These are phyloP conservation scores for Drechslera avenae DNA, from an alignment of 2,329 filamentous ascomycete genomes.

Conservation along the genomic window DNA sequence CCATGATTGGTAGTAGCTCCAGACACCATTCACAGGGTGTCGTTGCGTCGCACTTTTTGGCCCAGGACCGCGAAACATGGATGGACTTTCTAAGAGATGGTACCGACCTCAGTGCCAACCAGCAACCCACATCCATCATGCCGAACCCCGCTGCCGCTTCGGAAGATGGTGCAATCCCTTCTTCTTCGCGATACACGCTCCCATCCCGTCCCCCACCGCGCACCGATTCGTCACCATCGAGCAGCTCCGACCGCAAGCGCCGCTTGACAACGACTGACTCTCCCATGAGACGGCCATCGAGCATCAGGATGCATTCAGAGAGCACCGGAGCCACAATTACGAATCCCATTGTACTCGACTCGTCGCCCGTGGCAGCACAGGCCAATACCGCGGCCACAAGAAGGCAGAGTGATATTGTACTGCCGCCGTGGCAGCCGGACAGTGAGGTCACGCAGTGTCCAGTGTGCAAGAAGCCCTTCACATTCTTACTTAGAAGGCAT, in stretches of 20 bases:
- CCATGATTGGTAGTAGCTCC: constrained; percentile 7
- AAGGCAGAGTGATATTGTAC: constrained; percentile 54
- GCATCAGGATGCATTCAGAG: constrained; percentile 28
- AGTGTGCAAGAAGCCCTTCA: constrained; percentile 80
- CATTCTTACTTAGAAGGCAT: constrained; percentile 85
- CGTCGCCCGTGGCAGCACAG: constrained; percentile 21
- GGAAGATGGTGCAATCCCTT: constrained; percentile 13
- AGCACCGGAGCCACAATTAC: constrained; percentile 20
- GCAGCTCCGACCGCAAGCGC: constrained; percentile 43
- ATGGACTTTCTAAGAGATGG: constrained; percentile 41
- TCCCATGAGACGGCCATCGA: constrained; percentile 39
- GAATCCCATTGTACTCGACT: constrained; percentile 32
- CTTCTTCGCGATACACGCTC: constrained; percentile 23
- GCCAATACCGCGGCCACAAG: constrained; percentile 17
- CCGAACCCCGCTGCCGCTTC: constrained; percentile 6
- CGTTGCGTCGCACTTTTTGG: constrained; percentile 36
- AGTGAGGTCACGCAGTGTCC: constrained; percentile 80
- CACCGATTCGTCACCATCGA: constrained; percentile 26
- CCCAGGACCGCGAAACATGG: constrained; percentile 44
- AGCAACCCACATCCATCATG: constrained; percentile 9
- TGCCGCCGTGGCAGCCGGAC: constrained; percentile 89
- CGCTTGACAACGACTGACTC: constrained; percentile 42
- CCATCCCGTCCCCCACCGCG: constrained; percentile 25
- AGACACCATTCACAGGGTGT: constrained; percentile 26
- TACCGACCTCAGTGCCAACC: constrained; percentile 20